Evolutionary conservation across 257 asterid species (phyloP).

Genomic region (Gynochthodes officinalis): DNA sequence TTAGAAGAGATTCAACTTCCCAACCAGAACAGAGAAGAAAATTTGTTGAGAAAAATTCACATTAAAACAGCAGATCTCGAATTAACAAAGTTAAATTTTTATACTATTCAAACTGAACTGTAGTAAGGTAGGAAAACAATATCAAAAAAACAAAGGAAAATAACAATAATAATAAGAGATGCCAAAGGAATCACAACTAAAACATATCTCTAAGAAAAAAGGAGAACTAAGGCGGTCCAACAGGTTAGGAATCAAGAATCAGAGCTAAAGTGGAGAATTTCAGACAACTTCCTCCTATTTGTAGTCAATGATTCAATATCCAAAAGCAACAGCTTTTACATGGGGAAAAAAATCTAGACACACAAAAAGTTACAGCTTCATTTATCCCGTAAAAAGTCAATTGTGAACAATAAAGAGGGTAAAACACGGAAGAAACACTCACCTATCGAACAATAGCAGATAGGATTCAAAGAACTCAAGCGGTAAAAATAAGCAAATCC

Average conservation of each 20-base stretch:
- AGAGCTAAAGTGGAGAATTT: conserved; percentile 27
- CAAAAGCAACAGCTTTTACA: conserved; percentile 7
- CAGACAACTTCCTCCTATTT: conserved; percentile 22
- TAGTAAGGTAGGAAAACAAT: conserved; percentile 1
- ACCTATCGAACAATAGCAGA: conserved; percentile 4
- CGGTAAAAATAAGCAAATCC: conserved; percentile 13
- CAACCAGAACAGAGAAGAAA: neutral
- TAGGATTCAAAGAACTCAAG: conserved; percentile 14
- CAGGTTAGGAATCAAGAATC: conserved; percentile 42
- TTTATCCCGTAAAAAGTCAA: conserved; percentile 8
- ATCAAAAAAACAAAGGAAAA: conserved; percentile 15
- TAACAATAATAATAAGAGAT: conserved; percentile 17
- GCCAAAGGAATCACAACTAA: conserved; percentile 24
- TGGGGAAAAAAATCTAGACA: neutral
- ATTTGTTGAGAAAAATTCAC: conserved; percentile 3
- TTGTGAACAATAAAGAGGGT: neutral
- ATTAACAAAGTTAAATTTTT: neutral
- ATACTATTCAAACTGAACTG: neutral
- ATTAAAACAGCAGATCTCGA: conserved; percentile 22
- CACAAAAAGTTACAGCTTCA: neutral
- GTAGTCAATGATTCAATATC: conserved; percentile 18
- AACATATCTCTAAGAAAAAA: conserved; percentile 22
- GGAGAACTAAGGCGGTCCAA: conserved; percentile 22
- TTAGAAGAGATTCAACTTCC: neutral
- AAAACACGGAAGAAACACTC: neutral